Evolutionary conservation across 345 rosid species (phyloP).

Genomic region (Linum trigynum): DNA sequence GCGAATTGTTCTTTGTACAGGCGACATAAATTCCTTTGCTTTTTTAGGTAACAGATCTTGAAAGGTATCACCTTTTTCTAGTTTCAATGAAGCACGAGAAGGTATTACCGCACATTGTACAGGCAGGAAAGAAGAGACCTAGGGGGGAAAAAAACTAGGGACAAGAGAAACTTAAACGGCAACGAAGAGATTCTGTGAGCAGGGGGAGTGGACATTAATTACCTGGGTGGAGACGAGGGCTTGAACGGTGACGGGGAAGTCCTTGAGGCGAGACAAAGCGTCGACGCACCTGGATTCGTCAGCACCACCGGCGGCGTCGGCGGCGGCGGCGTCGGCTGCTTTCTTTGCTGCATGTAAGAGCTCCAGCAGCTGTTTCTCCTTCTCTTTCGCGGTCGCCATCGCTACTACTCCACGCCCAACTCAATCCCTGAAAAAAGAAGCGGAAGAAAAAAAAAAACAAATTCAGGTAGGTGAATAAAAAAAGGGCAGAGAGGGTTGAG

Average conservation of each 20-base stretch:
- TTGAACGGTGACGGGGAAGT: constrained; percentile 13
- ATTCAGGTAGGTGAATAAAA: background rate
- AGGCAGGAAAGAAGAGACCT: no score
- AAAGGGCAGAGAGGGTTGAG: no score
- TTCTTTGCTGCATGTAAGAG: constrained; percentile 13
- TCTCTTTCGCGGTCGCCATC: background rate
- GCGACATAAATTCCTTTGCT: no score
- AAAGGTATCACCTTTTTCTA: no score
- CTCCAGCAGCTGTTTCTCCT: constrained; percentile 11
- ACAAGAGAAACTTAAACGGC: background rate
- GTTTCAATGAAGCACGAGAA: no score
- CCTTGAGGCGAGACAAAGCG: constrained; percentile 14
- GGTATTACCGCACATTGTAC: no score
- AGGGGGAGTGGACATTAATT: background rate
- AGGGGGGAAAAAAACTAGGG: background rate
- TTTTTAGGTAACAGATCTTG: no score
- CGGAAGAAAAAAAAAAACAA: no score
- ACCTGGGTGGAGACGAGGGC: constrained; percentile 18
- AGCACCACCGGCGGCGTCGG: background rate
- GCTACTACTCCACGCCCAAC: background rate
- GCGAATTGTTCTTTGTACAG: no score
- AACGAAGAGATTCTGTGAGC: background rate
- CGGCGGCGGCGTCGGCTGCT: constrained; percentile 7
- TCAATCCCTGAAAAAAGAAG: background rate
- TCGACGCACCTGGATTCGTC: constrained; percentile 19